Evolutionary conservation across 2,329 filamentous ascomycete genomes (phyloP).

Genomic region (Botryosphaeria agaves): DNA sequence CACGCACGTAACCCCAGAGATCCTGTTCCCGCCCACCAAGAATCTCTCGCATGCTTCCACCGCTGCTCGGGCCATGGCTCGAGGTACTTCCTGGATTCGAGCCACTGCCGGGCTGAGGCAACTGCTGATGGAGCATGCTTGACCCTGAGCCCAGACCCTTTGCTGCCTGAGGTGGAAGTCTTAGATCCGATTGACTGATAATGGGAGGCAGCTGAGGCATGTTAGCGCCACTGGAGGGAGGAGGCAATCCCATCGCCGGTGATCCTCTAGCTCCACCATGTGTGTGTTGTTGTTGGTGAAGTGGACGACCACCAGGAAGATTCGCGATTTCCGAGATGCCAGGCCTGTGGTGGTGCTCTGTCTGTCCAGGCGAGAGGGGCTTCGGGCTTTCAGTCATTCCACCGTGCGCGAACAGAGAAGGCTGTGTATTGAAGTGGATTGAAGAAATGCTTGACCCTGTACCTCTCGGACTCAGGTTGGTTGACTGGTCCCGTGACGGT

Average conservation of each 20-base stretch:
- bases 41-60: constrained; percentile 48
- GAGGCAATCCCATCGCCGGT: too few relatives aligned
- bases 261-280: too few relatives aligned
- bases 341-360: constrained; percentile 33
- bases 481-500: constrained; percentile 21
- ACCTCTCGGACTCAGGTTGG: constrained; percentile 20
- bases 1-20: constrained; percentile 56
- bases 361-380: constrained; percentile 52
- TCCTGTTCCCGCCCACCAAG: constrained; percentile 40
- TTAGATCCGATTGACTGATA: constrained; percentile 24
- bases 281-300: constrained; percentile 43
- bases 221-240: too few relatives aligned
- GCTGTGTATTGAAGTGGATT: constrained; percentile 12
- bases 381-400: constrained; percentile 76
- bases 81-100: constrained; percentile 34
- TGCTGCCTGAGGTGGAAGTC: too few relatives aligned
- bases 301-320: constrained; percentile 41
- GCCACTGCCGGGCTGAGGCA: constrained; percentile 17
- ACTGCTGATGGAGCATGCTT: constrained; percentile 24
- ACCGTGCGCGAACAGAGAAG: constrained; percentile 14
- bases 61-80: constrained; percentile 37
- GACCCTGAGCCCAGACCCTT: too few relatives aligned
- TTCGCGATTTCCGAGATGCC: constrained; percentile 28
- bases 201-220: constrained; percentile 23
- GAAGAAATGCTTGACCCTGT: constrained; percentile 18